Conservation (phyloP, 805 yeast species). For the Ogataea populi-albae region DNA sequence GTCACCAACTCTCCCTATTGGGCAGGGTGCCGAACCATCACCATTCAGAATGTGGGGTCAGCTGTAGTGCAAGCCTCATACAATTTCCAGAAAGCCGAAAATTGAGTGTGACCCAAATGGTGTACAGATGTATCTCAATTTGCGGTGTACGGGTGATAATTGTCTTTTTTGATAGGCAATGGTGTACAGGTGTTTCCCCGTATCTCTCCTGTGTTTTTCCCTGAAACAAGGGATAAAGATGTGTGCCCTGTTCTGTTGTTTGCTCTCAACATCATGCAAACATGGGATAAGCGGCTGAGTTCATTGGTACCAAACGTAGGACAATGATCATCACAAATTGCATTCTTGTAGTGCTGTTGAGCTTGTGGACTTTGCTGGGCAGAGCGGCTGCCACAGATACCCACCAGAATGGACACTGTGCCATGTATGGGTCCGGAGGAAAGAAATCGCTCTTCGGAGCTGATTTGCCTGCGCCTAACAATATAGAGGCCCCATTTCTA, state of each 20-base stretch:
- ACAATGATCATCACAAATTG: no score
- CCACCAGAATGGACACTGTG: constrained; percentile 47
- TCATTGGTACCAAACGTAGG: no score
- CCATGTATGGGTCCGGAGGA: constrained; percentile 67
- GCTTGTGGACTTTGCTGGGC: background rate
- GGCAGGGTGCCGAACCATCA: no score
- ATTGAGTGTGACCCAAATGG: constrained; percentile 1
- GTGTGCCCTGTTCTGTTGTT: no score
- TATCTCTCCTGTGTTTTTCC: no score
- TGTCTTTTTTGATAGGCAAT: no score
- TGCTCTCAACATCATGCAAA: no score
- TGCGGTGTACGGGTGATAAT: constrained; percentile 8
- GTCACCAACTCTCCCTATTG: no score
- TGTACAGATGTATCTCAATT: constrained; percentile 1
- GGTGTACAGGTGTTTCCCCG: no score
- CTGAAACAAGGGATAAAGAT: no score
- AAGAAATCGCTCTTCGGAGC: constrained; percentile 75
- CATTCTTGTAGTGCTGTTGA: background rate
- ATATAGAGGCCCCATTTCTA: constrained; percentile 47
- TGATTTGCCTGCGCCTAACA: constrained; percentile 73
- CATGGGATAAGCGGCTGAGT: no score
- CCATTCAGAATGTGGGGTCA: background rate
- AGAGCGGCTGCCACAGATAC: constrained; percentile 10
- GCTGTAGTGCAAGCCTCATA: no score
- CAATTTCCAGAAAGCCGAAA: constrained; percentile 4